Conservation (phyloP, 352 stramenopile species). For the Pythium catenulatum region DNA sequence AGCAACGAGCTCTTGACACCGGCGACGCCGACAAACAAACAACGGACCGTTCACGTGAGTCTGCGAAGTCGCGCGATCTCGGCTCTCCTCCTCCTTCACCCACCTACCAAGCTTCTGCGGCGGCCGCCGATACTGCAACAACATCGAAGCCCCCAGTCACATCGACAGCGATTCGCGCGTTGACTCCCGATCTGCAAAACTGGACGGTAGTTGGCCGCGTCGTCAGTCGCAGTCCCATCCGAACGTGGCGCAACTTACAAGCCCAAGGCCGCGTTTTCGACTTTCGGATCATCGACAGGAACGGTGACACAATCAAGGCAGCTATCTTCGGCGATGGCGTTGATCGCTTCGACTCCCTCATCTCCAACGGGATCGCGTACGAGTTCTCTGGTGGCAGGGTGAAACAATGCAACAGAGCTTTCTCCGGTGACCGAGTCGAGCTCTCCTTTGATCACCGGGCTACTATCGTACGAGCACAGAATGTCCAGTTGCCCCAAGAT, state of each 20-base stretch:
- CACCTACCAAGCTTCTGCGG: too few relatives aligned
- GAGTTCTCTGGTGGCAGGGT: neutral
- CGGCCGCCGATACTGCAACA: too few relatives aligned
- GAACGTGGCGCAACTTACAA: neutral
- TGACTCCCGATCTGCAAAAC: neutral
- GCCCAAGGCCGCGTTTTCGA: neutral
- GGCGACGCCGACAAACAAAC: too few relatives aligned
- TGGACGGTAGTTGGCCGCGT: neutral
- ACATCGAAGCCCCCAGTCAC: too few relatives aligned
- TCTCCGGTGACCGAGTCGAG: neutral
- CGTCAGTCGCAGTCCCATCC: neutral
- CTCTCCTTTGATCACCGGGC: neutral
- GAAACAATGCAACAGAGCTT: neutral
- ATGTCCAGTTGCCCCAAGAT: too few relatives aligned
- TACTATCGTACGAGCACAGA: neutral
- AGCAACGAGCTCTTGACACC: too few relatives aligned
- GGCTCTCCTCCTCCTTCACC: too few relatives aligned
- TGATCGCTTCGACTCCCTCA: neutral
- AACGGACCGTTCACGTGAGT: too few relatives aligned
- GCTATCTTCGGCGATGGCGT: neutral
- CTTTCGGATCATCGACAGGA: neutral
- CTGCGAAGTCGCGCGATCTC: too few relatives aligned
- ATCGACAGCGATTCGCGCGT: neutral
- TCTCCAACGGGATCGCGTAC: neutral
- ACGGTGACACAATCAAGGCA: neutral